phyloP scores from a whole-genome alignment of 2,329 filamentous ascomycete species.

The Ophidiomyces ophidiicola region DNA sequence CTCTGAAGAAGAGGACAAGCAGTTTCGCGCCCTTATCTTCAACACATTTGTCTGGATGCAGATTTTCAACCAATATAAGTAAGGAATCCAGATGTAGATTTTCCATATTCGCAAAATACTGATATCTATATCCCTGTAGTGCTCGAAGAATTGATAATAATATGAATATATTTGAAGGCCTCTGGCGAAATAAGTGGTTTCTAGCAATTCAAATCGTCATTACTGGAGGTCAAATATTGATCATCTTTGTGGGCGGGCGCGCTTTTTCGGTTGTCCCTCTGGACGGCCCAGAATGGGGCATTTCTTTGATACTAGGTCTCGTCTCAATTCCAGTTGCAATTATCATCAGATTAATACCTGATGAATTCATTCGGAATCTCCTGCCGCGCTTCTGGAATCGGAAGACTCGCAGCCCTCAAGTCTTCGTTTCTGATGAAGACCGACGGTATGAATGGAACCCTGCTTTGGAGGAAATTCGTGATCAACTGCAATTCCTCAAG shows the following conservation, averaged over 20 bases:
- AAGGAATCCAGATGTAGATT: neutral
- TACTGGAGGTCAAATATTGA: slow-evolving; percentile 57
- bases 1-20: slow-evolving; percentile 32
- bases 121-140: slow-evolving; percentile 12
- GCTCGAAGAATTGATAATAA: slow-evolving; percentile 35
- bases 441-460: slow-evolving; percentile 45
- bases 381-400: slow-evolving; percentile 31
- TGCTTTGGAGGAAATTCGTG: slow-evolving; percentile 49
- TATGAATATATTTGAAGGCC: slow-evolving; percentile 35
- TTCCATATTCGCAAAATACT: neutral
- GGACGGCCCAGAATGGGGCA: slow-evolving; percentile 55
- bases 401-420: slow-evolving; percentile 29
- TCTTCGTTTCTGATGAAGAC: slow-evolving; percentile 37
- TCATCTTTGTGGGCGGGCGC: slow-evolving; percentile 56
- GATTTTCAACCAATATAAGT: slow-evolving; percentile 50
- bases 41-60: slow-evolving; percentile 99
- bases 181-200: slow-evolving; percentile 35
- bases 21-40: slow-evolving; percentile 75
- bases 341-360: slow-evolving; percentile 48
- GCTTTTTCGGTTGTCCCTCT: slow-evolving; percentile 53
- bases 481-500: slow-evolving; percentile 53
- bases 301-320: slow-evolving; percentile 55
- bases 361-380: slow-evolving; percentile 40
- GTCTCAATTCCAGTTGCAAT: slow-evolving; percentile 55
- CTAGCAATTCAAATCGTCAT: slow-evolving; percentile 55